Base-by-base conservation (phyloP, 306 rosid species). In the Dryas octopetala region DNA sequence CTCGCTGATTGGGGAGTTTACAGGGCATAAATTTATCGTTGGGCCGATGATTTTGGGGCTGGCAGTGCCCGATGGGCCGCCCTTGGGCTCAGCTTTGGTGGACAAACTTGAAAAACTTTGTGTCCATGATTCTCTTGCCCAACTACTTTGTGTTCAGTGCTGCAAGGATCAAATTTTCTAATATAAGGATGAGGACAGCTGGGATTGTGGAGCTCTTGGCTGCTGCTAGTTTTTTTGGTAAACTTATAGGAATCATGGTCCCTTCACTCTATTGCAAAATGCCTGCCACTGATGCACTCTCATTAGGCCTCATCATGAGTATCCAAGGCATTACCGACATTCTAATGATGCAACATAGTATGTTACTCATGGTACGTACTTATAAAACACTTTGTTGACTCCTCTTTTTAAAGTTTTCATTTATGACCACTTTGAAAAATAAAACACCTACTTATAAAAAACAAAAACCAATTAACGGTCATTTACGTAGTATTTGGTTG, bases 1-100 rank as follows among this genome's bases (percentile, higher is more conserved):
- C 63, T 17, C 87, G 0, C 13, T 89, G 0, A 9, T 81, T 4
- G 62, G 88, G 0, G 97, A 89, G 83, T 0, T 75, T 0, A 40
- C 81, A 5, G 97, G 92, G 12, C 80, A 80, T 26, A 90, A 79
- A 52, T 86, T 66, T 63, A 0, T 82, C 51, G 0, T 84, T 51
- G 90, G 88, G 19, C 91, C 93, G 8, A 49, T 91, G 10, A 4
- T 91, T 58, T 41, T 91, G 4, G 93, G 96, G 2, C 61, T 88
- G 9, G 90, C 86, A 0, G 86, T 88, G 1, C 93, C 91, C 0
- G 93, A 85, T 45, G 96, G 93, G 6, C 93, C 87, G 1, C 91
- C 90, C 3, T 38, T 87, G 47, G 96, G 90, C 0, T 79, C 88
- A 0, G 89, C 90, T 0, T 65, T 91, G 79, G 86, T 73, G 13